Evolutionary conservation across 2,329 filamentous ascomycete genomes (phyloP), one percentile per base, ranked within the genome.

Genomic region (Aureobasidium sp.): DNA sequence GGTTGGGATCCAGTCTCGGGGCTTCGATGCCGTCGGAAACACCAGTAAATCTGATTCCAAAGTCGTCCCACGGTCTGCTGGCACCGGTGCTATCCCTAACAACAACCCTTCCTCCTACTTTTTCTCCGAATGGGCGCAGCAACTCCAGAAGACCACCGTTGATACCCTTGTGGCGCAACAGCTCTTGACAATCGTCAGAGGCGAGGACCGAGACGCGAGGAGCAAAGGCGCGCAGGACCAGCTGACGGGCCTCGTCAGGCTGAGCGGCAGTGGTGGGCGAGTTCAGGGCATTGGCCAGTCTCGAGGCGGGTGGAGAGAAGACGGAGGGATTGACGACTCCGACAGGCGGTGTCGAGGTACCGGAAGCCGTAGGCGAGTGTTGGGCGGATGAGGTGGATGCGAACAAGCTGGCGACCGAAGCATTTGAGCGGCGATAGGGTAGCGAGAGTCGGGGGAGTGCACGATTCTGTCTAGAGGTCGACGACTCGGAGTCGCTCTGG

Each of bases 11-110:
- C 35, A 65, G 64, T 23, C 70, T 62, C 25, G 72, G 74, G 45
- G 69, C 69, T 43, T 76, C 74, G 45, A 79, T 69, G 29, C 77
- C 77, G 67, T 80, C 77, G 61, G 84, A 85, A 59, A 95, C 83
- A 61, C 84, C 82, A 5, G 88, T 85, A 71, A 99, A 96, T 60
- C 90, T 87, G 61, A 99, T 82, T 0, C 90, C 87, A 73, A 91
- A 99, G 71, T 97, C 91, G 60, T 96, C 93, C 77, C 88, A 93
- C 40, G 84, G 83, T 69, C 85, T 85, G 70, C 90, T 92, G 45
- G 87, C 84, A 9, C 94, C 93, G 66, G 89, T 85, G 70, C 92
- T 96, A 74, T 99, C 94, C 67, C 94, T 81, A 60, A 97, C 87
- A 3, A 89, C 89, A 55, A 99, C 87, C 69, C 94, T 95, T 31